Conservation (phyloP, 805 yeast species). For the Torulaspora gathmanii region DNA sequence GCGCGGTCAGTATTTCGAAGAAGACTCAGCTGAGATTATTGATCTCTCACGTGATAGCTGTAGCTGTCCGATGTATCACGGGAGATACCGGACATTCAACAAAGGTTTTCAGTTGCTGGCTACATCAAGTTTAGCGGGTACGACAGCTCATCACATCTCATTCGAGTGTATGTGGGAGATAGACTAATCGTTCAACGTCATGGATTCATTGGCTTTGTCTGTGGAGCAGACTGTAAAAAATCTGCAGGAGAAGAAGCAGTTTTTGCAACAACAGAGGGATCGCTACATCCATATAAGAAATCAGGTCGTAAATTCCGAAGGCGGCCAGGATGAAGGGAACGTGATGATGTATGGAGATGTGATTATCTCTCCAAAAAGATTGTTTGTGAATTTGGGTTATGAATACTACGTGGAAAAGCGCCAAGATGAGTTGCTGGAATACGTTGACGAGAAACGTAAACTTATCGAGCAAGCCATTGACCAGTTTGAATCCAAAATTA, state of each 20-base stretch:
- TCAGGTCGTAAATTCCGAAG: slow-evolving; percentile 6
- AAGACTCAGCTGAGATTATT: too few species aligned
- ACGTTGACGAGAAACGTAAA: slow-evolving; percentile 24
- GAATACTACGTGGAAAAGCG: slow-evolving; percentile 33
- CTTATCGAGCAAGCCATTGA: slow-evolving; percentile 38
- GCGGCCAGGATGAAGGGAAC: slow-evolving; percentile 9
- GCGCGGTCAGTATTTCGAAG: too few species aligned
- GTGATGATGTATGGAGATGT: slow-evolving; percentile 34
- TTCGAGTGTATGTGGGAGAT: neutral
- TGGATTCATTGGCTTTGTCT: slow-evolving; percentile 15
- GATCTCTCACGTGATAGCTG: too few species aligned
- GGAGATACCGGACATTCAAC: too few species aligned
- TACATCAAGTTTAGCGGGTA: neutral
- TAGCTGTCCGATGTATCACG: too few species aligned
- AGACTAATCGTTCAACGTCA: neutral
- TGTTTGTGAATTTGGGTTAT: slow-evolving; percentile 31
- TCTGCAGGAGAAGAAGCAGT: slow-evolving; percentile 23
- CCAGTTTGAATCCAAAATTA: slow-evolving; percentile 39
- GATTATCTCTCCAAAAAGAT: slow-evolving; percentile 23
- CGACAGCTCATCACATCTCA: neutral
- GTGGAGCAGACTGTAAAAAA: slow-evolving; percentile 23
- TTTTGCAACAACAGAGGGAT: slow-evolving; percentile 27
- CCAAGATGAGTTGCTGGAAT: slow-evolving; percentile 22
- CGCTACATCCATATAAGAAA: slow-evolving; percentile 24
- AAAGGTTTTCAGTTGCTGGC: too few species aligned